A percentile compares a stretch with the other conserved stretches of the same genome.
These are phyloP conservation scores for Cardamine resedifolia DNA, from an alignment of 345 rosid species.

Conservation along the genomic window DNA sequence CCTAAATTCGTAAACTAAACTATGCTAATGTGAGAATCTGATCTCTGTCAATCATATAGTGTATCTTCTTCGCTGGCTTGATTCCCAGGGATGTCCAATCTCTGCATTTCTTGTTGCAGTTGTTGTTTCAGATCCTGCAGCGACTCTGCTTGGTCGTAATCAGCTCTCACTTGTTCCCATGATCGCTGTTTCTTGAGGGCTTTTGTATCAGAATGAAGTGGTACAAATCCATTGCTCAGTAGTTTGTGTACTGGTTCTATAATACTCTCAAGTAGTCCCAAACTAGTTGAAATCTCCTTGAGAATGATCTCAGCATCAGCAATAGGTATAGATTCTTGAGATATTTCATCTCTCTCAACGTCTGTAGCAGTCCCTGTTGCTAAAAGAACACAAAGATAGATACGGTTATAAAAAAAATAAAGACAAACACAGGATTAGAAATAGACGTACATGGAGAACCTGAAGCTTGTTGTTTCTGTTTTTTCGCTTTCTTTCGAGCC, in stretches of 20 bases:
- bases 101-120: neutral
- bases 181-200: neutral
- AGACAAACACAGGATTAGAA: neutral
- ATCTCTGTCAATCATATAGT: neutral
- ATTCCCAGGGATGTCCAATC: neutral
- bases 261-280: neutral
- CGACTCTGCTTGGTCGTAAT: neutral
- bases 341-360: neutral
- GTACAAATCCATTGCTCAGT: neutral
- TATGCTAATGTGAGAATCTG: neutral
- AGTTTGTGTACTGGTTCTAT: neutral
- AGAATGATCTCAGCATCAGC: neutral
- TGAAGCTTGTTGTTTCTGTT: neutral
- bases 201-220: neutral
- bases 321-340: neutral
- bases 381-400: slow-evolving; percentile 4
- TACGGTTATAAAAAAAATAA: neutral
- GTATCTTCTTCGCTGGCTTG: neutral
- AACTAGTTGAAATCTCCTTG: neutral
- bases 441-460: neutral
- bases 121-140: neutral
- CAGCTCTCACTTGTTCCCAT: neutral
- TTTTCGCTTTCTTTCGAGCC: neutral
- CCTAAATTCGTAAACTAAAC: neutral
- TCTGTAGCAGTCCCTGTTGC: neutral